phyloP scores from a whole-genome alignment of 2,329 filamentous ascomycete species.

The Fusarium chaquense region DNA sequence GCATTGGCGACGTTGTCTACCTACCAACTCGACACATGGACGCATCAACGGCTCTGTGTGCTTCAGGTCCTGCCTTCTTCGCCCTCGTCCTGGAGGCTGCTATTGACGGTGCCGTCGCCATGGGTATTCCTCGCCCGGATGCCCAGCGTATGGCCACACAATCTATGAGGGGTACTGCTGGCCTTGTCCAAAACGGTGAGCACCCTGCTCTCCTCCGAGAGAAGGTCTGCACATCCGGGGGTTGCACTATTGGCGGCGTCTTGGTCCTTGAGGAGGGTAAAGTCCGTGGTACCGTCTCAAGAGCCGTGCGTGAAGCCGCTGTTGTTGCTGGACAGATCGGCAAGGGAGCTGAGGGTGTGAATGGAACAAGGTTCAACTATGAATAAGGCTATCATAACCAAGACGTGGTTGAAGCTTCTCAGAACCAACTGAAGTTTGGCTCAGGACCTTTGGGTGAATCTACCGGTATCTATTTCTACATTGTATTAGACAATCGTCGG shows the following conservation, averaged over 20 bases:
- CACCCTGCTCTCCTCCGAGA: slow-evolving; percentile 81
- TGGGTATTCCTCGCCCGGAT: slow-evolving; percentile 79
- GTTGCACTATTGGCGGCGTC: slow-evolving; percentile 81
- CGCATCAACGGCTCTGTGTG: slow-evolving; percentile 78
- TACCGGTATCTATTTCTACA: slow-evolving; percentile 18
- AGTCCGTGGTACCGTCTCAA: slow-evolving; percentile 74
- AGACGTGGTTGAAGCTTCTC: background rate
- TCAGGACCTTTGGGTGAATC: slow-evolving; percentile 1
- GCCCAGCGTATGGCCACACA: slow-evolving; percentile 83
- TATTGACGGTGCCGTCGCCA: slow-evolving; percentile 81
- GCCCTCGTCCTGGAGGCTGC: slow-evolving; percentile 80
- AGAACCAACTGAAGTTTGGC: background rate
- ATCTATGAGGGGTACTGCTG: slow-evolving; percentile 79
- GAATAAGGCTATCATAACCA: slow-evolving; percentile 29
- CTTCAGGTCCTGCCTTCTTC: slow-evolving; percentile 81
- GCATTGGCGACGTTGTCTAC: slow-evolving; percentile 77
- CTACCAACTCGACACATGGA: slow-evolving; percentile 78
- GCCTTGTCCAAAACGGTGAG: slow-evolving; percentile 75
- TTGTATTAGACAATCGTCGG: slow-evolving; percentile 30
- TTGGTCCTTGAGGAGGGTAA: slow-evolving; percentile 79
- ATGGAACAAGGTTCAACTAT: slow-evolving; percentile 49
- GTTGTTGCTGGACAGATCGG: slow-evolving; percentile 74
- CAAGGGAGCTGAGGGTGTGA: slow-evolving; percentile 55
- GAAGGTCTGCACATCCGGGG: slow-evolving; percentile 81
- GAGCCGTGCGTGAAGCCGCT: slow-evolving; percentile 77